Conservation (phyloP, 169 alveolate genomes). For the Plasmodium fragile region DNA sequence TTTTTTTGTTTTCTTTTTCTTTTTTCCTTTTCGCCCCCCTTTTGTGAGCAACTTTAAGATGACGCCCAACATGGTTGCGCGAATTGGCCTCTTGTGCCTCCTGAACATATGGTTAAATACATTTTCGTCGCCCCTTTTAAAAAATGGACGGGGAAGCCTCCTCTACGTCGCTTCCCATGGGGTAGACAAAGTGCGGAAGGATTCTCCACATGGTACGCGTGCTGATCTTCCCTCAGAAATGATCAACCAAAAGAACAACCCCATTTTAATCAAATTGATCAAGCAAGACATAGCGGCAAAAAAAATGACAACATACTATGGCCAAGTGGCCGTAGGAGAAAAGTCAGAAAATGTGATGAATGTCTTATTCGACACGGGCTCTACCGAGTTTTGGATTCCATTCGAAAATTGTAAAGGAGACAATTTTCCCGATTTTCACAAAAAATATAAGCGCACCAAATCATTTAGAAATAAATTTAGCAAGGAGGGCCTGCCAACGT, state of each 20-base stretch:
- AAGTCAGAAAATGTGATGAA: conserved; percentile 76
- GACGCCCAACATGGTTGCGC: neutral
- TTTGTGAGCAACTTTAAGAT: neutral
- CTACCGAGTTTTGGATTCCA: conserved; percentile 87
- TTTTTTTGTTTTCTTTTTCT: neutral
- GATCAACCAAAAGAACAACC: conserved; percentile 5
- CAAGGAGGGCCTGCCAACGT: conserved; percentile 51
- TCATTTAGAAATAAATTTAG: conserved; percentile 60
- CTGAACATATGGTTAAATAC: neutral
- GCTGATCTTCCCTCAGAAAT: neutral
- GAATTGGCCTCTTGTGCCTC: neutral
- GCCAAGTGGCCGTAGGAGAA: conserved; percentile 59
- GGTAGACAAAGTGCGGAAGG: neutral
- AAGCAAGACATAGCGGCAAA: conserved; percentile 48
- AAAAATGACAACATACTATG: conserved; percentile 71
- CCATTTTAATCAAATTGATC: conserved; percentile 39
- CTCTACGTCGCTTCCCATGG: neutral
- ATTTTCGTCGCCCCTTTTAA: neutral
- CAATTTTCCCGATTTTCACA: conserved; percentile 26
- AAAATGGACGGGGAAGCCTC: neutral
- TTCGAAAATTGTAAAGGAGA: conserved; percentile 72
- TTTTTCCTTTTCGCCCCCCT: neutral
- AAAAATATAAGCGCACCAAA: conserved; percentile 39
- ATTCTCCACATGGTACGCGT: neutral
- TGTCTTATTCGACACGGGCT: conserved; percentile 88